A percentile compares a stretch with the other conserved stretches of the same genome.
These are phyloP conservation scores for Biscogniauxia mediterranea DNA, from an alignment of 2,329 filamentous ascomycete genomes.

Conservation along the genomic window DNA sequence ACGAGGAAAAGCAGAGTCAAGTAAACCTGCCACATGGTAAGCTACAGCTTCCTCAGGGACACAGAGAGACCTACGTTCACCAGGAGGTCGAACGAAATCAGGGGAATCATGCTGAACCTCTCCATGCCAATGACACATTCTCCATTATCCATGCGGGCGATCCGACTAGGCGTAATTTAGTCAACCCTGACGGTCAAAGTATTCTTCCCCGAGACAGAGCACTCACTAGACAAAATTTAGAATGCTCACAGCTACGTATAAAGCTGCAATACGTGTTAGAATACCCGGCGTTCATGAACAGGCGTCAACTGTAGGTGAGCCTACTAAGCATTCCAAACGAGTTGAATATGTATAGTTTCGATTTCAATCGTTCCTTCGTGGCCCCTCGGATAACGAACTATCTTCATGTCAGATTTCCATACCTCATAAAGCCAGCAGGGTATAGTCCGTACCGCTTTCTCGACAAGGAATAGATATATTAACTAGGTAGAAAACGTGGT, in stretches of 20 bases:
- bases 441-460: constrained; percentile 52
- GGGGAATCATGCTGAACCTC: constrained; percentile 55
- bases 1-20: constrained; percentile 61
- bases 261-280: constrained; percentile 29
- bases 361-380: constrained; percentile 50
- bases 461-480: constrained; percentile 65
- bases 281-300: background rate
- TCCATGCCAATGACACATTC: constrained; percentile 63
- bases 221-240: constrained; percentile 61
- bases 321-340: constrained; percentile 54
- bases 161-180: constrained; percentile 42
- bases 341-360: constrained; percentile 61
- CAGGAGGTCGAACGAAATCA: constrained; percentile 59
- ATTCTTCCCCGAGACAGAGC: background rate
- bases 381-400: constrained; percentile 58
- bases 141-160: constrained; percentile 53
- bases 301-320: constrained; percentile 1
- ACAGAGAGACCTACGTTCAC: constrained; percentile 46
- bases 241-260: constrained; percentile 47
- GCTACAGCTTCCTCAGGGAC: background rate
- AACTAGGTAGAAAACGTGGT: constrained; percentile 37
- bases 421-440: background rate
- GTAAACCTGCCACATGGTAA: constrained; percentile 43
- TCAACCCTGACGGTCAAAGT: background rate
- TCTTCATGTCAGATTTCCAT: background rate